Evolutionary conservation across 352 stramenopile species (phyloP), one percentile per base, ranked within the genome.

Genomic region (Plasmopara halstedii): DNA sequence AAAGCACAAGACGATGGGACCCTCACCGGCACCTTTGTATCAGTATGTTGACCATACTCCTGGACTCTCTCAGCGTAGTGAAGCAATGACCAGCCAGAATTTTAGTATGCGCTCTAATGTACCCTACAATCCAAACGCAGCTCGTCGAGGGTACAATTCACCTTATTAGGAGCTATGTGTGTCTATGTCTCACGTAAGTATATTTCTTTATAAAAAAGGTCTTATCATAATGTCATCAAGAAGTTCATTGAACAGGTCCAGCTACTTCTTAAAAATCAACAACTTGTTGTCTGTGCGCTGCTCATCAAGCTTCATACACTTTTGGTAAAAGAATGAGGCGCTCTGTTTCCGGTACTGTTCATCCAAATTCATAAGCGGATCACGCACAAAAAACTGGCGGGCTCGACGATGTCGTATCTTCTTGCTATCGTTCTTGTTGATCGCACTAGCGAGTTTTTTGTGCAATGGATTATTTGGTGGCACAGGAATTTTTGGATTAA

Each of bases 301-400:
- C 23, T 65, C 40, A 25, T 66, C 61, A 14, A 67, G 52, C 37
- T 67, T 44, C 6, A 70, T 31, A 43, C 61, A 67, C 20, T 62
- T 56, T 33, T 67, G 56, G 37, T 60, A 73, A 34, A 73, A 67
- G 8, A 41, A n/a, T 8, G 64, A 67, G 9, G 60, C 52, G 35
- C 37, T 52, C 21, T 66, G 60, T 23, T 63, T 59, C 25, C 60
- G 53, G 37, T 67, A 66, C 46, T 69, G 50, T 29, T 61, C 58
- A 34, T 72, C 50, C 46, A 71, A 35, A 27, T 37, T 65, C 2
- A 55, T 50, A 42, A 83, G 41, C 18, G 75, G 75, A 47, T 88
- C 75, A 21, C 62, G 65, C 33, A 90, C 70, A 38, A 85, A 89
- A 52, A 89, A 85, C 42, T 85, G 76, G 56, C 59, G 52, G n/a